Evolutionary conservation across 2,329 filamentous ascomycete genomes (phyloP), one percentile per base, ranked within the genome.

Genomic region (Alternaria ethzedia): DNA sequence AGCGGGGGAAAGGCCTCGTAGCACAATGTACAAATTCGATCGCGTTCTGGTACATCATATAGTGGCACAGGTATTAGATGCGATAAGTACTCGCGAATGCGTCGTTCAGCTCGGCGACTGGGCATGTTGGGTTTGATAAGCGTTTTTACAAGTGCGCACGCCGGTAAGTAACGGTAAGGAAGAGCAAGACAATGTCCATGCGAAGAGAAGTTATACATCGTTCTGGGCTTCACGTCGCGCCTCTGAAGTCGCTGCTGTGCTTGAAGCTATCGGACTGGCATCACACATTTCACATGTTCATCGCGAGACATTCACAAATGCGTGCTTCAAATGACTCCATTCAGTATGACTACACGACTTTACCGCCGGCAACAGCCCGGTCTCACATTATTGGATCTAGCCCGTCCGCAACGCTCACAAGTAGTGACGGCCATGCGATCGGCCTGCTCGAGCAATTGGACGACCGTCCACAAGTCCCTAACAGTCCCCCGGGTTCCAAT

Each of bases 121-220:
- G 23, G 8, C 45, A 47, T 25, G 11, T 25, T 13, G 26, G 11
- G 11, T 12, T 12, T 30, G 28, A 12, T 12, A 30, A 30, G 28
- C 11, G 28, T 30, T 12, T 30, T 11, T 11, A 12, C 28, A 30
- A 30, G 28, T 30, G 28, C 28, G 28, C 28, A 30, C 28, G 28
- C 11, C 1, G 28, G 28, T 26, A 10, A 26, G 9, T 26, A 26
- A 26, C 13, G 30, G 30, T 41, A 41, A 41, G 32, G 32, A 41
- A n/a, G 15, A 1, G 0, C 0, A 0, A n/a, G n/a, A n/a, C 15
- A 2, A 41, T 0, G 2, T n/a, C 2, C 15, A 1, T 41, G 32
- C 32, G 7, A 41, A 41, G 32, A 9, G 15, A 2, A 9, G 0
- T 36, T n/a, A n/a, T n/a, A 36, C 32, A 5, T 36, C 0, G 7